Evolutionary conservation across 164 flowering plant species (phyloP), one percentile per base, ranked within the genome.

Genomic region (Dillenia suffruticosa): DNA sequence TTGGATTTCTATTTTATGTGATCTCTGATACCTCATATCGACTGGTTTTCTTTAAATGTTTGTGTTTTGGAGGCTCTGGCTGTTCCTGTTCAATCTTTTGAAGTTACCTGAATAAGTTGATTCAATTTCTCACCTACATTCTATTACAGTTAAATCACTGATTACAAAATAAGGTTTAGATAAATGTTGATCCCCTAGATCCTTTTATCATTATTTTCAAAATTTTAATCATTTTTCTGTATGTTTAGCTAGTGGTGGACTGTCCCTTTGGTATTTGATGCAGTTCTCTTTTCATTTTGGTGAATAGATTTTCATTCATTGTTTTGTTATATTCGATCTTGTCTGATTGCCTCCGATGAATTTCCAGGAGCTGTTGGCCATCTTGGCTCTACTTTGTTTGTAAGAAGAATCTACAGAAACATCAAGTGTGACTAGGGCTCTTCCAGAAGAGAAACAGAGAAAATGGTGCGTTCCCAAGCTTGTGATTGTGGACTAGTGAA

Each of bases 401-500:
- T 91, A 59, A 79, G 96, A 68, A 85, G 96, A 84, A 91, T 91
- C 65, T 91, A 91, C 83, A 86, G 92, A 74, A 89, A 91, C 77
- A 91, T 91, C 76, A 91, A 89, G 64, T 91, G 97, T 72, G 97
- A 91, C 69, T 88, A 82, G 63, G 48, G 48, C 17, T 49, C 10
- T 10, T 49, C 17, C 48, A 17, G 22, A 19, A 24, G 49, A n/a
- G 10, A 4, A 45, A 50, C 5, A 9, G 14, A 44, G 49, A 48
- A 24, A 49, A 12, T 14, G 9, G 48, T 19, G 50, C 54, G 55
- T n/a, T 26, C 16, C 17, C 10, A 17, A 5, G n/a, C 15, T 17
- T 50, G 5, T 22, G 26, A 13, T 13, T 46, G 9, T 11, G 13
- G 52, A 22, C 54, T 19, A 19, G 22, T 19, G 22, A 19, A 19